Conservation (phyloP, 2,329 filamentous ascomycete species). For the Trichoderma harzianum region DNA sequence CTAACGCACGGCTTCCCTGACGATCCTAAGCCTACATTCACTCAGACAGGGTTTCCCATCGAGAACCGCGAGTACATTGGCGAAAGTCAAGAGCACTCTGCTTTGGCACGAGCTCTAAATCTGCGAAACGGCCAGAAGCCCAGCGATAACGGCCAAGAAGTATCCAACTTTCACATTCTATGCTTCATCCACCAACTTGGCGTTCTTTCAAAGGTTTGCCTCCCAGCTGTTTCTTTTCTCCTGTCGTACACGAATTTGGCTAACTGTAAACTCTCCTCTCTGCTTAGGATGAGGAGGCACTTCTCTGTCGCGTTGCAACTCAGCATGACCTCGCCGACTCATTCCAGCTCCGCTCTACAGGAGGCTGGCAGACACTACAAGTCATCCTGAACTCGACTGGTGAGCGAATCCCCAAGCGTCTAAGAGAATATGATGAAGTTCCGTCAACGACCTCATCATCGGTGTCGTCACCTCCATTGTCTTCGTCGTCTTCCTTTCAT, state of each 20-base stretch:
- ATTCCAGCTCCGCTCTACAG: constrained; percentile 77
- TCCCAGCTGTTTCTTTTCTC: too few relatives aligned
- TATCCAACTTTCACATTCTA: constrained; percentile 95
- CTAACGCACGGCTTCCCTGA: constrained; percentile 95
- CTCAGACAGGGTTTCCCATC: constrained; percentile 72
- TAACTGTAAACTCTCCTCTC: background rate
- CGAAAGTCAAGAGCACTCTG: constrained; percentile 74
- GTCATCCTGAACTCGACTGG: constrained; percentile 93
- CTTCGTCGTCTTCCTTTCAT: constrained; percentile 26
- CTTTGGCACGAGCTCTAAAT: constrained; percentile 66
- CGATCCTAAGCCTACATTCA: constrained; percentile 73
- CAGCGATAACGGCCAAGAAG: constrained; percentile 59
- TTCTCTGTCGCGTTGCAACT: constrained; percentile 81
- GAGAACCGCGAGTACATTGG: constrained; percentile 89
- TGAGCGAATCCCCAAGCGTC: constrained; percentile 87
- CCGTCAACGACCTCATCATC: constrained; percentile 25
- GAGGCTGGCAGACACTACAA: constrained; percentile 91
- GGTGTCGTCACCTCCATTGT: constrained; percentile 25
- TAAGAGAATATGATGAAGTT: constrained; percentile 40
- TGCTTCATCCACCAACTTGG: constrained; percentile 78
- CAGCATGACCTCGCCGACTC: constrained; percentile 77
- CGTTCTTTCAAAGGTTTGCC: constrained; percentile 76
- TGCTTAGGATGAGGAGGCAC: constrained; percentile 78
- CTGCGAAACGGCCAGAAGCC: constrained; percentile 57
- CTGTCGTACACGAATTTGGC: background rate